Evolutionary conservation across 1,284 basidiomycete genomes (phyloP).

Genomic region (Apiotrichum gamsii): DNA sequence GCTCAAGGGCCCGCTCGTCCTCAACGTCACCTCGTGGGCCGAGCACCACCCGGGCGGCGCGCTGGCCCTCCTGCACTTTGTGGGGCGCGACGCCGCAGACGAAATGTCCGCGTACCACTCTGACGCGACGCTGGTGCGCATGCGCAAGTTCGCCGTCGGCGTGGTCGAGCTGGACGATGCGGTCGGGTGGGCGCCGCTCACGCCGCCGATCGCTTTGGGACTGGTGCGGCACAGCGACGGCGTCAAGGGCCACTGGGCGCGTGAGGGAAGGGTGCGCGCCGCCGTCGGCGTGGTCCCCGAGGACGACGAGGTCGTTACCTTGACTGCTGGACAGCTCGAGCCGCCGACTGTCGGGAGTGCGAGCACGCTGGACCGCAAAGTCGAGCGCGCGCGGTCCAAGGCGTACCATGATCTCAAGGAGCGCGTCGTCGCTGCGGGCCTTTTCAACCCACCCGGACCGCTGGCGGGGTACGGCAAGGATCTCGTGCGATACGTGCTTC

Average conservation of each 20-base stretch:
- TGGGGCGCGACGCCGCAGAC: conserved; percentile 89
- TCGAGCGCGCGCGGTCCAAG: conserved; percentile 64
- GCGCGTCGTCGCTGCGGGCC: conserved; percentile 67
- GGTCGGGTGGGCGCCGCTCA: conserved; percentile 66
- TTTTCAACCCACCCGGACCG: conserved; percentile 72
- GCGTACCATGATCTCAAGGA: conserved; percentile 78
- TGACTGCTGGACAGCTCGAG: conserved; percentile 36
- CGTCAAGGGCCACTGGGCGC: conserved; percentile 37
- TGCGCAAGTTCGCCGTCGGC: conserved; percentile 70
- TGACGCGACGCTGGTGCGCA: conserved; percentile 58
- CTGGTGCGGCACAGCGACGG: conserved; percentile 56
- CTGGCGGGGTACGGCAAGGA: conserved; percentile 87
- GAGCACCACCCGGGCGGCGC: conserved; percentile 80
- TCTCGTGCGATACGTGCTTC: conserved; percentile 52
- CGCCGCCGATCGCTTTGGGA: conserved; percentile 83
- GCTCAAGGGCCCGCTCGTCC: conserved; percentile 68
- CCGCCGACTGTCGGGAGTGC: conserved; percentile 49
- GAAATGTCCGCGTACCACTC: conserved; percentile 92
- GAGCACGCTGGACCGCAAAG: conserved; percentile 53
- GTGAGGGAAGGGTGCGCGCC: conserved; percentile 37
- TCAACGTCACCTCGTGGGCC: conserved; percentile 80
- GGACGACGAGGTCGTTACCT: conserved; percentile 10
- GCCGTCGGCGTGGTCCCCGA: conserved; percentile 7
- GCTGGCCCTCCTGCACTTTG: conserved; percentile 87
- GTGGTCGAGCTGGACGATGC: conserved; percentile 49